A percentile compares a stretch with the other conserved stretches of the same genome.
These are phyloP conservation scores for Aphanomyces euteiches DNA, from an alignment of 352 stramenopile species.

Conservation along the genomic window DNA sequence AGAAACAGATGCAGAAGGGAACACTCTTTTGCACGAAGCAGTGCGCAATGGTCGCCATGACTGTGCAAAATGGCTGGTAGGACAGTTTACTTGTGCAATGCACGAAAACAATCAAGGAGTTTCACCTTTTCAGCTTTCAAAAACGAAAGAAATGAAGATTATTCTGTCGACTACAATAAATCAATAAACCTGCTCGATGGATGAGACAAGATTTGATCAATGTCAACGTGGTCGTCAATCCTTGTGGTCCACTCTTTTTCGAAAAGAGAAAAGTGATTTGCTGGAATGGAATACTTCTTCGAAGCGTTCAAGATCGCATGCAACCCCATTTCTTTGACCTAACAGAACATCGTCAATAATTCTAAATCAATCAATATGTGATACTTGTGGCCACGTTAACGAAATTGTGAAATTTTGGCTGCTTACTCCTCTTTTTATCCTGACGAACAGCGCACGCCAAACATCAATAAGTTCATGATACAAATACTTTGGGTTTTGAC, in stretches of 20 bases:
- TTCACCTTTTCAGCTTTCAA: neutral
- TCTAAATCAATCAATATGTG: neutral
- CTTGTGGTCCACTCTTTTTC: neutral
- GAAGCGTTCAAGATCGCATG: neutral
- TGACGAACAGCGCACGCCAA: neutral
- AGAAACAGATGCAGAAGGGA: neutral
- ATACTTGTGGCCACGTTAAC: neutral
- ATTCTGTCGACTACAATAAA: neutral
- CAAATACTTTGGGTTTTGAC: neutral
- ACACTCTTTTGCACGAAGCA: constrained; percentile 20
- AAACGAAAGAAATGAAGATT: neutral
- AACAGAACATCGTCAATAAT: neutral
- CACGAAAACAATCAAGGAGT: constrained; percentile 7
- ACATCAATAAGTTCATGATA: neutral
- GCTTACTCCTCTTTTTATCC: neutral
- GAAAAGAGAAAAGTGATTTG: neutral
- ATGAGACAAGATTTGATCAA: neutral
- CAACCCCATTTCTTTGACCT: constrained; percentile 3
- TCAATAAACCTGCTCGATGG: constrained; percentile 2
- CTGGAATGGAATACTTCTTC: neutral
- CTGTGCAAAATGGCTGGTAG: neutral
- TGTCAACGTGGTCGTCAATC: neutral
- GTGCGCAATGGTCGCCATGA: constrained; percentile 15
- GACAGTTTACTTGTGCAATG: neutral
- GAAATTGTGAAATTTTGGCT: neutral